Evolutionary conservation across 176 grass and related monocot species (phyloP), one percentile per base, ranked within the genome.

Genomic region (Tillandsia leiboldiana): DNA sequence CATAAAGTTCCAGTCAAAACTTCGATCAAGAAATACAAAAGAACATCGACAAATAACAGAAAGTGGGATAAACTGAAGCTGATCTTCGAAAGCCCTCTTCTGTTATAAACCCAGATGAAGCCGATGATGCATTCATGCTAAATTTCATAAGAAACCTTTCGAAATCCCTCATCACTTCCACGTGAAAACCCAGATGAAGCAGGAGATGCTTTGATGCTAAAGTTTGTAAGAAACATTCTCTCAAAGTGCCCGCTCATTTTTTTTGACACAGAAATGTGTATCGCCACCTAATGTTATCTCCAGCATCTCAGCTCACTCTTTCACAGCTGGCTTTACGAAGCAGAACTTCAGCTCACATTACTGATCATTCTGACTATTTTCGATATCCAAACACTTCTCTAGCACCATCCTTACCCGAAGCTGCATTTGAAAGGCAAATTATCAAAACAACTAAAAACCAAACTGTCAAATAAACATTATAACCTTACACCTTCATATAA

Each of bases 331-430:
- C 7, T 61, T 61, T 14, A n/a, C 15, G 22, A 20, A 18, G 17
- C 15, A 61, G 15, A 59, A 17, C 56, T 61, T 9, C 15, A 51
- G 63, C 24, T 6, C 62, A 53, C 26, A 68, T 1, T 9, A 67
- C 14, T 76, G 48, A 48, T 80, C 75, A 80, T 83, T 80, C 73
- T 56, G 73, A 74, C 72, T 63, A 76, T 82, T 82, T 3, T 79
- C 73, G n/a, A 67, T 81, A 70, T 90, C 93, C 26, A 78, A 26
- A 57, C 86, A 92, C 54, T 92, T 81, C 78, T 96, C 89, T 71
- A 97, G 93, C 69, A 92, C 82, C 84, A 78, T 97, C 12, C 86
- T 78, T 51, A 87, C 86, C 50, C 93, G 83, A 69, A 97, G 93
- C 93, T 97, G 89, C 67, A 84, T 8, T 79, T 70, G 12, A 42